phyloP scores from a whole-genome alignment of 208 protist genomes.

The Trypanosoma brucei region DNA sequence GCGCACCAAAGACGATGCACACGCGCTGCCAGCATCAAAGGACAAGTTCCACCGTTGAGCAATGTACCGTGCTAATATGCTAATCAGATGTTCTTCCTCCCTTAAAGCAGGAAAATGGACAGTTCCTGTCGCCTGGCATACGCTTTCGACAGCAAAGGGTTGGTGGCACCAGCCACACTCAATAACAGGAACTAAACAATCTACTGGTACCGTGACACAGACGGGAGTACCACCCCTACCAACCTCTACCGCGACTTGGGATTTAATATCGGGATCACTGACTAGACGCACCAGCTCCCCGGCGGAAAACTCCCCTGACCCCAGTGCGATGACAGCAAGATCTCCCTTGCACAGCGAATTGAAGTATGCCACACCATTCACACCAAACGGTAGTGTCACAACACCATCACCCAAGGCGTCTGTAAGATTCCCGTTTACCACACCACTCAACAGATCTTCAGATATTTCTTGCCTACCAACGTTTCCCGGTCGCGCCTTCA shows the following conservation, averaged over 20 bases:
- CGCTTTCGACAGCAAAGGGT: slow-evolving; percentile 12
- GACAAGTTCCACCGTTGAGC: slow-evolving; percentile 5
- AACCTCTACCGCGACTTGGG: slow-evolving; percentile 6
- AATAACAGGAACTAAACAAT: slow-evolving; percentile 23
- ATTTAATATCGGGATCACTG: slow-evolving; percentile 9
- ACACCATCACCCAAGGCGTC: slow-evolving; percentile 17
- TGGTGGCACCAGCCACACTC: slow-evolving; percentile 15
- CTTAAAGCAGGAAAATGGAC: slow-evolving; percentile 13
- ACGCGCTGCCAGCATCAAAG: not conserved
- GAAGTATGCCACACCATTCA: slow-evolving; percentile 2
- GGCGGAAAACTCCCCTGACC: not conserved
- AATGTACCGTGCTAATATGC: slow-evolving; percentile 19
- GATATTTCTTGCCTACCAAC: slow-evolving; percentile 6
- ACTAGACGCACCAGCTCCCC: slow-evolving; percentile 15
- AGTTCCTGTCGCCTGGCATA: slow-evolving; percentile 13
- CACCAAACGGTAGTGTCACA: slow-evolving; percentile 15
- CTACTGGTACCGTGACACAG: not conserved
- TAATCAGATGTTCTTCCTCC: slow-evolving; percentile 22
- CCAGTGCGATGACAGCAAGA: slow-evolving; percentile 12
- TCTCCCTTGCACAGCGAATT: slow-evolving; percentile 20
- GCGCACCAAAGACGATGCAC: slow-evolving; percentile 7
- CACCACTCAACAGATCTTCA: slow-evolving; percentile 13
- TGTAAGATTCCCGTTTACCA: slow-evolving; percentile 1
- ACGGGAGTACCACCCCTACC: not conserved
- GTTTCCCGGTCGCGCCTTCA: not conserved